Evolutionary conservation across 495 filamentous ascomycete species (phyloP).

Genomic region (Penicillium daleae): DNA sequence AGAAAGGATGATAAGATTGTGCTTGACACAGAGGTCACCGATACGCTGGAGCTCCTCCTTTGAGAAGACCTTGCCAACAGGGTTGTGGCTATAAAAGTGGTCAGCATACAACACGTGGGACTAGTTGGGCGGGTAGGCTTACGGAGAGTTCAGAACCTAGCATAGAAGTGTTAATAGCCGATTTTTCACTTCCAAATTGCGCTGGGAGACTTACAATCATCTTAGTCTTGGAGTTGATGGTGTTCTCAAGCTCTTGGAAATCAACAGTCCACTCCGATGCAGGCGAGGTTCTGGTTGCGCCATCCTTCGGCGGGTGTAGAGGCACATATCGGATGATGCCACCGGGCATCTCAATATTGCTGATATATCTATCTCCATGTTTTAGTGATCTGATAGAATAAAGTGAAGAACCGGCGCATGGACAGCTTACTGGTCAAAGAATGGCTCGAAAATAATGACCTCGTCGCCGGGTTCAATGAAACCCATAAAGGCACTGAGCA

Average conservation of each 20-base stretch:
- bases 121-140: constrained; percentile 18
- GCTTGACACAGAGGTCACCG: constrained; percentile 86
- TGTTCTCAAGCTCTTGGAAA: constrained; percentile 77
- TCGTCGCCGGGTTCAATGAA: constrained; percentile 95
- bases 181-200: too few species aligned
- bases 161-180: constrained; percentile 15
- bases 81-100: constrained; percentile 71
- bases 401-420: neutral
- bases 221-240: constrained; percentile 84
- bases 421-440: constrained; percentile 87
- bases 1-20: constrained; percentile 93
- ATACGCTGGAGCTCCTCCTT: constrained; percentile 81
- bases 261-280: constrained; percentile 89
- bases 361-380: constrained; percentile 68
- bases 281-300: constrained; percentile 74
- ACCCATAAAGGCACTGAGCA: constrained; percentile 96
- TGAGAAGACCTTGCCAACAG: constrained; percentile 93
- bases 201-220: constrained; percentile 76
- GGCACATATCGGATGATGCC: constrained; percentile 93
- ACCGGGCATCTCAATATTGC: constrained; percentile 97
- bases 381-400: constrained; percentile 8
- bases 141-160: constrained; percentile 52
- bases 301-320: constrained; percentile 86
- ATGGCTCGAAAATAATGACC: constrained; percentile 97
- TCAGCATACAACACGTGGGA: constrained; percentile 9